Base-by-base conservation (phyloP, 495 filamentous ascomycete species). In the Lasiosphaeria miniovina region DNA sequence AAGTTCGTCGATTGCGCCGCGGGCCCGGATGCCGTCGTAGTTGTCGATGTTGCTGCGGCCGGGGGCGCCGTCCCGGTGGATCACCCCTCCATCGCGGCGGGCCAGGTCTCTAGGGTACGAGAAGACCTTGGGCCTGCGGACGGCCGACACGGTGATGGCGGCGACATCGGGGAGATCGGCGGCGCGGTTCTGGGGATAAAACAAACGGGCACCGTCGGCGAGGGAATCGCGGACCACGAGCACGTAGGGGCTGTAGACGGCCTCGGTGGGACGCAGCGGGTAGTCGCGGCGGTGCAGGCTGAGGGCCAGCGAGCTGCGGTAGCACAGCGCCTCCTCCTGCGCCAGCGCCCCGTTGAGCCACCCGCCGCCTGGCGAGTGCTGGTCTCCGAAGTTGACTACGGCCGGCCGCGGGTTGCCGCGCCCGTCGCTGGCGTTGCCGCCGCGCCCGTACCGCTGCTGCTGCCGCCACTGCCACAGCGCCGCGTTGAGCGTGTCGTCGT, bases 271-370 rank as follows among this genome's bases (percentile, higher is more conserved):
- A 41, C 8, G 38, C 40, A 85, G 61, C 2, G 84, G 85, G 59
- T 88, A 87, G 50, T 71, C 78, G 0, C 61, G 24, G 12, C 41
- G 57, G 38, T 80, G 70, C 4, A 88, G 78, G 3, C 76, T 79
- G n/a, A 70, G 59, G 49, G 58, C 70, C 4, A 89, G 79, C 1
- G 80, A 83, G 60, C 79, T 84, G 45, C 85, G 82, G 65, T 80
- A 85, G 70, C 80, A 88, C 31, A 88, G 65, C 6, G 80, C 75
- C 68, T 88, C 86, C 65, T 89, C 86, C 65, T 88, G 86, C 2
- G 85, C 85, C 34, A 73, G 62, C 32, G 80, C 61, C 11, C 84
- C 84, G 7, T 65, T 64, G 2, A 74, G 60, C 79, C 80, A 88
- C 15, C 80, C 82, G n/a, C 86, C 84, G 36, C 84, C 85, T 6